Conservation (phyloP, 306 rosid species). For the Hippophae gyantsensis region DNA sequence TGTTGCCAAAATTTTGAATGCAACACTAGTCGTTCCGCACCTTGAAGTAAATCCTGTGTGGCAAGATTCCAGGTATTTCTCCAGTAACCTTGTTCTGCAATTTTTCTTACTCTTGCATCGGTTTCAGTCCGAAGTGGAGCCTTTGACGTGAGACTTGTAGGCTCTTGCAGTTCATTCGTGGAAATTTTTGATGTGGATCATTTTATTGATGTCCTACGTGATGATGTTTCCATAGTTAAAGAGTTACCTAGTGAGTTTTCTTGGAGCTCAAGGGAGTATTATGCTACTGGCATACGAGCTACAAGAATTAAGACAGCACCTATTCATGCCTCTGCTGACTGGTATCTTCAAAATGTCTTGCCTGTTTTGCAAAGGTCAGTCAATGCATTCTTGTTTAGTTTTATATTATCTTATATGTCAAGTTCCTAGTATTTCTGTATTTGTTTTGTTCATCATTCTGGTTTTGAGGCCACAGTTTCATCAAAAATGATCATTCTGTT, state of each 20-base stretch:
- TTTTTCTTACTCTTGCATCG: conserved; percentile 1
- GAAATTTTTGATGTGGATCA: conserved; percentile 91
- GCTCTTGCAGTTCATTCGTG: conserved; percentile 56
- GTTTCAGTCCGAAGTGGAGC: not conserved
- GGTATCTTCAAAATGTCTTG: conserved; percentile 89
- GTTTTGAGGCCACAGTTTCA: too few species aligned
- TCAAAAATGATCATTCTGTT: too few species aligned
- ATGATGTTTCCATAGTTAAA: conserved; percentile 67
- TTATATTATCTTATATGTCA: conserved; percentile 8
- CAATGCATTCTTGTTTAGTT: not conserved
- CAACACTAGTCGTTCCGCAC: conserved; percentile 80
- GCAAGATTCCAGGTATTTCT: conserved; percentile 77
- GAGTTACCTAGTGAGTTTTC: conserved; percentile 67
- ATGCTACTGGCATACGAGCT: conserved; percentile 57
- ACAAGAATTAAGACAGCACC: conserved; percentile 89
- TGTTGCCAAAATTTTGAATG: conserved; percentile 87
- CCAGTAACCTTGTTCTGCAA: conserved; percentile 8
- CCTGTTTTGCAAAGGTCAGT: conserved; percentile 77
- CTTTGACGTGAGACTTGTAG: conserved; percentile 6
- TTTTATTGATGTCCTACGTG: conserved; percentile 62
- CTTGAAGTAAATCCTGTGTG: conserved; percentile 96
- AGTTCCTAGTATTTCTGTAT: conserved; percentile 2
- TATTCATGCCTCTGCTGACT: conserved; percentile 63
- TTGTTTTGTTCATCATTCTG: too few species aligned
- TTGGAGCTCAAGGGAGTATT: conserved; percentile 92